Percentiles rank a stretch among this genome's conserved stretches.
These are phyloP conservation scores for Irpex sp. DNA, from an alignment of 1,284 basidiomycete genomes.

Conservation along the genomic window DNA sequence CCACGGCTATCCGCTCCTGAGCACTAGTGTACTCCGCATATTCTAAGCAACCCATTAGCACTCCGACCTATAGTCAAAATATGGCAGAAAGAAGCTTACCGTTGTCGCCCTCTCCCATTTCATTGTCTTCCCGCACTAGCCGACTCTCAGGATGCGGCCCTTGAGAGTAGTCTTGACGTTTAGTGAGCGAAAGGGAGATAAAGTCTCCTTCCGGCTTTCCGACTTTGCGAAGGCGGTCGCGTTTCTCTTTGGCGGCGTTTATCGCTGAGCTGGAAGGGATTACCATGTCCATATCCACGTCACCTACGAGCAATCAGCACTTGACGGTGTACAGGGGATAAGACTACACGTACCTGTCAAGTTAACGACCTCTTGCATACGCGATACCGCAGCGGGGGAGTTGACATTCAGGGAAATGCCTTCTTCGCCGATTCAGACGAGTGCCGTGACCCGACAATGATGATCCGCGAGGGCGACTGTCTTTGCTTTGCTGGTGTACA, in stretches of 20 bases:
- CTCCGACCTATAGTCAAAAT: not conserved
- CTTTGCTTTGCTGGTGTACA: no score
- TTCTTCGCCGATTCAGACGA: slow-evolving; percentile 45
- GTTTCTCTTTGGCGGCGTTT: slow-evolving; percentile 71
- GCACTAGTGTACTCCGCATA: slow-evolving; percentile 88
- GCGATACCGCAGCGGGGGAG: slow-evolving; percentile 19
- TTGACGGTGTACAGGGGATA: not conserved
- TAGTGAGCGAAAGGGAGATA: slow-evolving; percentile 74
- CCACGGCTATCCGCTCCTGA: slow-evolving; percentile 80
- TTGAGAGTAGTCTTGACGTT: slow-evolving; percentile 43
- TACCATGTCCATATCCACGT: slow-evolving; percentile 29
- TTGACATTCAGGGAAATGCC: slow-evolving; percentile 51
- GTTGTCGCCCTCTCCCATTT: slow-evolving; percentile 89
- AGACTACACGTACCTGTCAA: slow-evolving; percentile 31
- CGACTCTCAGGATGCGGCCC: slow-evolving; percentile 90
- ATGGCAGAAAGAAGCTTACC: slow-evolving; percentile 40
- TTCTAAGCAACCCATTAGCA: slow-evolving; percentile 42
- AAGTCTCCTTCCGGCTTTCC: slow-evolving; percentile 58
- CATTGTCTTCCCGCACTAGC: slow-evolving; percentile 83
- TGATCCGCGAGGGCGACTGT: no score
- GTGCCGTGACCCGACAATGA: no score
- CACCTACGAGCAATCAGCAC: slow-evolving; percentile 6
- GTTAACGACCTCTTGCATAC: slow-evolving; percentile 24
- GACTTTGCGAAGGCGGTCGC: slow-evolving; percentile 54
- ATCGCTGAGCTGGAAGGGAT: slow-evolving; percentile 80